Evolutionary conservation across 2,329 filamentous ascomycete species (phyloP), one percentile per base, ranked within the genome.

Genomic region (Paraphoma chrysanthemicola): DNA sequence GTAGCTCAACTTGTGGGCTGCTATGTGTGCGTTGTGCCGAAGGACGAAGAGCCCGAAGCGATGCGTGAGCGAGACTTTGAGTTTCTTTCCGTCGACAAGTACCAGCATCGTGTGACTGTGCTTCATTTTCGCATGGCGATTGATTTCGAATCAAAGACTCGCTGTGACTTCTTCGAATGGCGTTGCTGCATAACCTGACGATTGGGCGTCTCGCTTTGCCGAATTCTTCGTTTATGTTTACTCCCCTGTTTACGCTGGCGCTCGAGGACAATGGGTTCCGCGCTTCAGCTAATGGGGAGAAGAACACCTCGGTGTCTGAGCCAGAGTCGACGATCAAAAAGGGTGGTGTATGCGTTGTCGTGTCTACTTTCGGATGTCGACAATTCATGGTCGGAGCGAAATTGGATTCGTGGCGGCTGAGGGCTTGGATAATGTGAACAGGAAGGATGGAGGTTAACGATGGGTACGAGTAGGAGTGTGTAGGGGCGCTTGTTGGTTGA

Each of bases 11-110:
- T 17, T 31, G 41, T 9, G 60, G 52, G 16, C 44, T 66, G 50
- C 63, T 66, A 6, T 48, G 59, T 18, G 59, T 56, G 4, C 52
- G 57, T 39, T 54, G 44, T 14, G 48, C 23, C n/a, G 38, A 38
- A 17, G 45, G 47, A 11, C 29, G 48, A 30, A 29, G 42, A 16
- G 39, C 14, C 8, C 7, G 12, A n/a, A 42, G 39, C 8, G 39
- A 16, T 8, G 7, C 39, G 3, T 17, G 39, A 8, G 39, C 16
- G n/a, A 4, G 39, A 16, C 16, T 42, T n/a, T 2, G 16, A 42
- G 12, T 42, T 42, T 4, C 39, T 42, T 7, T 36, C 33, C 6
- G 33, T 36, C 23, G 23, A 2, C 23, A 23, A 23, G 23, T 23
- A 23, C 23, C 23, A 23, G 23, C 23, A 23, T 5, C 23, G 23